Evolutionary conservation across 495 filamentous ascomycete species (phyloP).

Genomic region (Lasiosphaeris hirsuta): DNA sequence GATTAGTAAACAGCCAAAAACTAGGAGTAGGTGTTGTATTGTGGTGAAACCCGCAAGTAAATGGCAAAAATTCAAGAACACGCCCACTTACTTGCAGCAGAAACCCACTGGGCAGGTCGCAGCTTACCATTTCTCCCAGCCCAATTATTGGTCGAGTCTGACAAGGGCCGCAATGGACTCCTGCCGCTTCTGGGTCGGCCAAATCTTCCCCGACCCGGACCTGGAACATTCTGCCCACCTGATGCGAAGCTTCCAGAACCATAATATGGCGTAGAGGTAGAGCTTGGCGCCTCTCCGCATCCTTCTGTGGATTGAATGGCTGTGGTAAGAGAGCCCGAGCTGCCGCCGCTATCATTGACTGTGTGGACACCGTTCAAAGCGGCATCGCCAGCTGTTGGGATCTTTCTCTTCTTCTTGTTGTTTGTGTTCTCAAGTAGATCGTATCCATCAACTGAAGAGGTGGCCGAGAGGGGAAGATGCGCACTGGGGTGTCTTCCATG

Average conservation of each 20-base stretch:
- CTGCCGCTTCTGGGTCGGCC: conserved; percentile 62
- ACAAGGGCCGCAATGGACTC: conserved; percentile 58
- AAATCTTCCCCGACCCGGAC: conserved; percentile 75
- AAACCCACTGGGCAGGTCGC: conserved; percentile 40
- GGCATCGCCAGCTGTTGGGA: conserved; percentile 76
- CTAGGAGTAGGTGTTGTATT: too few relatives aligned
- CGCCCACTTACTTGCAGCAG: conserved; percentile 39
- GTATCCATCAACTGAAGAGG: conserved; percentile 76
- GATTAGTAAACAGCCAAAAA: too few relatives aligned
- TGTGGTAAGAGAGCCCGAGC: conserved; percentile 21
- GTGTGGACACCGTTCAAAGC: conserved; percentile 51
- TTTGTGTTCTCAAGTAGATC: conserved; percentile 98
- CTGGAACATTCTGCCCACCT: conserved; percentile 66
- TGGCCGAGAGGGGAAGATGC: conserved; percentile 45
- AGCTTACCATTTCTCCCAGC: conserved; percentile 42
- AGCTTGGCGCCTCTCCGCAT: conserved; percentile 35
- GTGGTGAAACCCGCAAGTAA: too few relatives aligned
- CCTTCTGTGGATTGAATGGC: conserved; percentile 29
- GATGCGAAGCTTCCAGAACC: conserved; percentile 33
- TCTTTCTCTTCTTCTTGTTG: conserved; percentile 99
- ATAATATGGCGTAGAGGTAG: conserved; percentile 31
- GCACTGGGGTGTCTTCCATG: conserved; percentile 42
- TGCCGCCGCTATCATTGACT: conserved; percentile 40
- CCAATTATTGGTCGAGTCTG: conserved; percentile 54
- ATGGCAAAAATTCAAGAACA: too few relatives aligned